Conservation (phyloP, 768 basidiomycete species). For the Pleurotus ostreatus region DNA sequence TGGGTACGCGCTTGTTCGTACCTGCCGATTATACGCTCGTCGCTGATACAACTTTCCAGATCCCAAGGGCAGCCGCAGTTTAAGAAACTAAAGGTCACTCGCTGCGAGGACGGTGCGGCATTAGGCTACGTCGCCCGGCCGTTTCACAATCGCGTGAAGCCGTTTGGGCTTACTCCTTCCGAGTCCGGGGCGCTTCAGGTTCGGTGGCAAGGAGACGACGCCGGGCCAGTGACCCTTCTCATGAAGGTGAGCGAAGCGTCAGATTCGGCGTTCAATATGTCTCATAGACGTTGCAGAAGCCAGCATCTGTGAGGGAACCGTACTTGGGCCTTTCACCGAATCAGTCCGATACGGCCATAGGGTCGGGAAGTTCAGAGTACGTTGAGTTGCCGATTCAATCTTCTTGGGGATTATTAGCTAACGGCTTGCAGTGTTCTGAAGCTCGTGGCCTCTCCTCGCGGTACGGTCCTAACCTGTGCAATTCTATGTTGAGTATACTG, state of each 20-base stretch:
- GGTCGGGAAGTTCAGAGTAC: not conserved
- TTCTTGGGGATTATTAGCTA: not conserved
- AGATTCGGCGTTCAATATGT: not conserved
- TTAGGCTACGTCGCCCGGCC: not conserved
- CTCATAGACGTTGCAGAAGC: not conserved
- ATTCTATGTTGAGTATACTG: too few relatives aligned
- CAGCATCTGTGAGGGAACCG: not conserved
- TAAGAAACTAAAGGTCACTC: not conserved
- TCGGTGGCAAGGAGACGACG: not conserved
- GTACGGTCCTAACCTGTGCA: not conserved
- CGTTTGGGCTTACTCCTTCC: not conserved
- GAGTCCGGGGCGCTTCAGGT: not conserved
- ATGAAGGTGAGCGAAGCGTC: not conserved
- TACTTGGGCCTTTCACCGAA: not conserved
- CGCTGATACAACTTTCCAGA: too few relatives aligned
- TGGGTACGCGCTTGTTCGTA: not conserved
- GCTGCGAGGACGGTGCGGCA: not conserved
- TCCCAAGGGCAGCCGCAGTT: not conserved
- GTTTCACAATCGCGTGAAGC: not conserved
- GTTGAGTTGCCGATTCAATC: not conserved
- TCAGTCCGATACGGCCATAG: not conserved
- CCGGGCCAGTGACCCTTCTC: not conserved
- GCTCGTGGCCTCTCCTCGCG: not conserved
- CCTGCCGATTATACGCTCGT: not conserved
- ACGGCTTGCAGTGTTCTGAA: not conserved